phyloP scores from a whole-genome alignment of 805 yeast species.

The Geotrichum ghanense region DNA sequence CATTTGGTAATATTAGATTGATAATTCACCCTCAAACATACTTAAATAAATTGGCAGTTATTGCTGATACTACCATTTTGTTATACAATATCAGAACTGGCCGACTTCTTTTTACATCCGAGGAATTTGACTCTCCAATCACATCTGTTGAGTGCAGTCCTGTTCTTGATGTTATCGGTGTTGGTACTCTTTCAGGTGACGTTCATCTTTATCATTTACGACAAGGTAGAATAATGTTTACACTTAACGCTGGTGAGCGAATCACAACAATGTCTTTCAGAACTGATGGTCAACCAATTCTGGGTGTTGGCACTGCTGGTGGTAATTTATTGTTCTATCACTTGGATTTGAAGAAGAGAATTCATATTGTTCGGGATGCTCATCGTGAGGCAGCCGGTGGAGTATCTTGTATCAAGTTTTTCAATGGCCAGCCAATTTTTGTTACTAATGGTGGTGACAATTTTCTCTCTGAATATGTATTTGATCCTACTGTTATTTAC shows the following conservation, averaged over 20 bases:
- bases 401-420: constrained; percentile 56
- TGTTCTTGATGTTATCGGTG: constrained; percentile 69
- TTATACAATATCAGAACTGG: constrained; percentile 72
- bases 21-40: constrained; percentile 82
- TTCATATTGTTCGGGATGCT: constrained; percentile 62
- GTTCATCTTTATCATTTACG: constrained; percentile 56
- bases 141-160: constrained; percentile 77
- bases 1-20: constrained; percentile 63
- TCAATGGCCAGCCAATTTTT: constrained; percentile 85
- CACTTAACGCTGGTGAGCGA: constrained; percentile 29
- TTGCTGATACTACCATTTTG: constrained; percentile 53
- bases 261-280: constrained; percentile 64
- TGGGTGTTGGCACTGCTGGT: constrained; percentile 63
- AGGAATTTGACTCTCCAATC: constrained; percentile 36
- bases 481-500: constrained; percentile 74
- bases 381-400: constrained; percentile 73
- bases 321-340: constrained; percentile 88
- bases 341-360: constrained; percentile 55
- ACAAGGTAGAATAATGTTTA: constrained; percentile 46
- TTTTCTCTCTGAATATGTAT: constrained; percentile 76
- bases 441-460: constrained; percentile 90
- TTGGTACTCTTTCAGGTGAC: constrained; percentile 63
- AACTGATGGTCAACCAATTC: constrained; percentile 78
- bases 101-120: constrained; percentile 48
- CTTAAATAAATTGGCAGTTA: constrained; percentile 75